Evolutionary conservation across 75 land plant species (phyloP).

Genomic region (Selaginella tamariscina): DNA sequence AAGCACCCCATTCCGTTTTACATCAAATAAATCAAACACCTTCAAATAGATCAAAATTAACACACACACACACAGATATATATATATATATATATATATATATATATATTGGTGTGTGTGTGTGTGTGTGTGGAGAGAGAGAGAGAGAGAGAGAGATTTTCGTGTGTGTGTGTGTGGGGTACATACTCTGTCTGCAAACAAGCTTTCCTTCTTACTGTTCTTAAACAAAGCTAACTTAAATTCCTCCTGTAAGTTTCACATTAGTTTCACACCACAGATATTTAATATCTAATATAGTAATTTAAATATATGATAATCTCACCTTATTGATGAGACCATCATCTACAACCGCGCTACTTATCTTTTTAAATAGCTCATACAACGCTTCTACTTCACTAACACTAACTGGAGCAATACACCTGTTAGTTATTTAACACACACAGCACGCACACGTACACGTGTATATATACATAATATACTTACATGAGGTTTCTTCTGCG

Average conservation of each 20-base stretch:
- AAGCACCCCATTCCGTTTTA: slow-evolving; percentile 81
- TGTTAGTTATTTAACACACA: no score
- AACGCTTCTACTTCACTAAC: slow-evolving; percentile 8
- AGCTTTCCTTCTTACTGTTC: slow-evolving; percentile 38
- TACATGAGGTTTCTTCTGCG: neutral
- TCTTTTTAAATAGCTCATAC: slow-evolving; percentile 5
- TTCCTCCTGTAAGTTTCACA: slow-evolving; percentile 29
- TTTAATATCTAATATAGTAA: no score
- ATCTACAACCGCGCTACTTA: slow-evolving; percentile 11
- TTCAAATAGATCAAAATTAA: no score
- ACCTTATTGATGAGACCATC: slow-evolving; percentile 13
- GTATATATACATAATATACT: neutral
- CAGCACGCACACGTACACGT: no score
- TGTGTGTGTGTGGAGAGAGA: no score
- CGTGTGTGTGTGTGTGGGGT: no score
- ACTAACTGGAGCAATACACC: no score
- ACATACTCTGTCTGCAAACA: slow-evolving; percentile 40
- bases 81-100: no score
- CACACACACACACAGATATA: no score
- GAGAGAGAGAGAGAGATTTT: neutral
- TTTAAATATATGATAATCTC: neutral
- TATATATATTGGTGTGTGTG: no score
- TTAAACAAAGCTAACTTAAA: slow-evolving; percentile 43
- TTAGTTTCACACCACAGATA: no score
- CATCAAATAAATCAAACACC: slow-evolving; percentile 97